Conservation (phyloP, 176 grass and related monocot genomes). For the Thinopyrum elongatum region DNA sequence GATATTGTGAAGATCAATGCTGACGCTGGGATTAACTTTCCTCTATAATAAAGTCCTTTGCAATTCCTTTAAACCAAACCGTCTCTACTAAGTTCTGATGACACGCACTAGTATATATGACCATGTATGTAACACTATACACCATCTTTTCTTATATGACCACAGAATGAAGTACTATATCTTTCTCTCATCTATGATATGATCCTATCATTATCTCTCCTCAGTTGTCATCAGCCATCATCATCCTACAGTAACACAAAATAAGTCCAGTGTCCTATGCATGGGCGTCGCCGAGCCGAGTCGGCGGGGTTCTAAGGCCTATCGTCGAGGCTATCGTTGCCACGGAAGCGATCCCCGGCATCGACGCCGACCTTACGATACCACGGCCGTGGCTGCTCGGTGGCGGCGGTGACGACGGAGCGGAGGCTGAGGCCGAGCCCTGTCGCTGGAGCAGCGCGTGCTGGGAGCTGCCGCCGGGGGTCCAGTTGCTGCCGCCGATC, state of each 20-base stretch:
- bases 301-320: not conserved
- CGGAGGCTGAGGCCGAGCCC: conserved; percentile 2
- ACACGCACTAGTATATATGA: not conserved
- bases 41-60: not conserved
- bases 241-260: not conserved
- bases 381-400: not conserved
- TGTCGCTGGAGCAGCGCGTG: conserved; percentile 39
- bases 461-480: conserved; percentile 24
- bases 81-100: not conserved
- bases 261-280: not conserved
- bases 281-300: conserved; percentile 15
- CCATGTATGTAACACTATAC: not conserved
- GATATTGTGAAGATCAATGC: too few relatives aligned
- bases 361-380: conserved; percentile 43
- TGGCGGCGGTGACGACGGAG: conserved; percentile 47
- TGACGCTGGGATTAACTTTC: not conserved
- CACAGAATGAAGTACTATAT: not conserved
- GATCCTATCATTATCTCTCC: not conserved
- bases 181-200: not conserved
- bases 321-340: not conserved
- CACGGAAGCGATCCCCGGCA: conserved; percentile 23
- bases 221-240: not conserved
- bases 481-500: not conserved
- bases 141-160: not conserved
- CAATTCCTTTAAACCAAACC: not conserved